Evolutionary conservation across 345 rosid species (phyloP), one percentile per base, ranked within the genome.

Genomic region (Aegle marmelos): DNA sequence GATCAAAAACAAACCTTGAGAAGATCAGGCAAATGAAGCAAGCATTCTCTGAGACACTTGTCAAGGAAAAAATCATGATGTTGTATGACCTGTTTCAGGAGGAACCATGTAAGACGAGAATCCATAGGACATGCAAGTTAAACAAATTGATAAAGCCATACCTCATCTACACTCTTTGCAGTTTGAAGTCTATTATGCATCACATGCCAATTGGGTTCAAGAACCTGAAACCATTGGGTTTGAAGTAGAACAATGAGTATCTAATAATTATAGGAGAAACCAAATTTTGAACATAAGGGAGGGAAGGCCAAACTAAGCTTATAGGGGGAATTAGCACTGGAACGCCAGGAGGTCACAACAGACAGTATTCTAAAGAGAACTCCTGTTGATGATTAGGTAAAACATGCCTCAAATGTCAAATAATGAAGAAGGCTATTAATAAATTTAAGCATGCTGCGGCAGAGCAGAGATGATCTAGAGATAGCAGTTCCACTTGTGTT

Each of bases 361-460:
- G 31, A 45, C 57, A 57, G 13, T 41, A 33, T 53, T 64, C 68
- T 31, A 25, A 67, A 50, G 50, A 34, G 68, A 65, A 25, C 7
- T 31, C 33, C 7, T 48, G 36, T 13, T 1, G 57, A 34, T 73
- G 34, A 50, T 67, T 9, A 54, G 62, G 64, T 68, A 71, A 78
- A 88, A 87, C 96, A 78, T 92, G 83, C 99, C 97, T 96, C 99
- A 69, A 94, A 96, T 53, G 99, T 96, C 70, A 96, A 90, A 81
- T 92, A 96, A 87, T 96, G 99, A 72, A 96, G 89, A 83, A 96
- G 97, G 87, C 98, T 94, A 79, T 88, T 92, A 21, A 94, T 91
- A 79, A 96, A 93, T 83, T 89, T 96, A 79, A 96, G 95, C 98
- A 96, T 94, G 84, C 99, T 94, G 66, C 98, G 98, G 76, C 98